Evolutionary conservation across 2,329 filamentous ascomycete genomes (phyloP), one percentile per base, ranked within the genome.

Genomic region (Dactylella cylindrospora): DNA sequence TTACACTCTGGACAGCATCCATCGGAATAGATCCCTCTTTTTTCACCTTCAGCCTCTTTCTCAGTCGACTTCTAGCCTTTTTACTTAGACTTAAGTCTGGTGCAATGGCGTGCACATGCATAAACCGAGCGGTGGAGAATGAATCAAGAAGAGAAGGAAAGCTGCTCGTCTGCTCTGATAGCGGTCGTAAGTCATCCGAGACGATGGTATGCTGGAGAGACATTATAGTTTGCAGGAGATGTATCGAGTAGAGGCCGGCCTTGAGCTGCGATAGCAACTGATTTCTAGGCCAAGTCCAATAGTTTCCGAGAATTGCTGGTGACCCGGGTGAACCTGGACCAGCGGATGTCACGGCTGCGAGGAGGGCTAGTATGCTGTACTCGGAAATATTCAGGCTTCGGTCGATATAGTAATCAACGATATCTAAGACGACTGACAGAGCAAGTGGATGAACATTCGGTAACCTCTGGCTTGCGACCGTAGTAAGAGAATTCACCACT

Each of bases 271-370:
- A 36, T 5, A 52, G 25, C 5, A 61, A 8, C 13, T 61, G 55
- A 2, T 40, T 32, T 3, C 55, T 32, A 4, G 47, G 35, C 55
- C 55, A 61, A 2, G 41, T 61, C 55, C 55, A 61, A 2, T 44
- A 17, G 9, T 25, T 40, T 5, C 26, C n/a, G 10, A 26, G 26
- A 4, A 49, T 25, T 2, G 15, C 8, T 3, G 28, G 33, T 33
- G 22, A 20, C 13, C 19, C 13, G 5, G 9, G 13, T 25, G 10
- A 5, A 7, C 9, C 12, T 22, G 15, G 2, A 22, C 25, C 2
- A 26, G 38, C 2, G 39, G 10, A 10, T 17, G 47, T 61, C 13
- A 43, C 17, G 2, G 47, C 47, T 9, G 55, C 55, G 5, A 53
- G 12, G 2, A 61, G 26, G 9, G 55, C 47, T 35, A 61, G 5